These are phyloP conservation scores for Scytalidium lignicola DNA, from an alignment of 2,329 filamentous ascomycete species.

Conservation along the genomic window DNA sequence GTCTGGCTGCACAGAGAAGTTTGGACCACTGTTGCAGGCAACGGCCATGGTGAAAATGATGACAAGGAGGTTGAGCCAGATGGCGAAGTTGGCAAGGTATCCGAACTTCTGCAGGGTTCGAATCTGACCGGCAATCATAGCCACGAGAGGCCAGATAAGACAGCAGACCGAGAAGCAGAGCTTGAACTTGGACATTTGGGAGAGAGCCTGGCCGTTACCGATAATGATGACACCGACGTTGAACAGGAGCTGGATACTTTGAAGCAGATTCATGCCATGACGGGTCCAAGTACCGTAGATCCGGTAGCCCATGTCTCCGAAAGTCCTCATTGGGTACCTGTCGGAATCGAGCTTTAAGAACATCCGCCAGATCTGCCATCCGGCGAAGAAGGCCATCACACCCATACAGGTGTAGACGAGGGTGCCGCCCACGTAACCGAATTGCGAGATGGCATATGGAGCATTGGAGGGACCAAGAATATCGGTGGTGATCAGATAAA, in stretches of 20 bases:
- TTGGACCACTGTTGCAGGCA: constrained; percentile 42
- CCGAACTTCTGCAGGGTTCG: constrained; percentile 49
- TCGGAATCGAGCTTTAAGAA: constrained; percentile 17
- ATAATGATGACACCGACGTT: constrained; percentile 48
- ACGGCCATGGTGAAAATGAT: constrained; percentile 51
- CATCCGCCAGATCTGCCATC: constrained; percentile 16
- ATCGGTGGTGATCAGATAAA: constrained; percentile 24
- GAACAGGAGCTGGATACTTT: constrained; percentile 42
- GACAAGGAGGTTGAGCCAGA: constrained; percentile 52
- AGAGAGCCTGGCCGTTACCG: constrained; percentile 46
- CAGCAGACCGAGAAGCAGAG: constrained; percentile 51
- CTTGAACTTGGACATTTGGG: constrained; percentile 40
- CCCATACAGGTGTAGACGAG: constrained; percentile 12
- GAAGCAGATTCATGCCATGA: constrained; percentile 41
- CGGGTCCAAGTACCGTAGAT: constrained; percentile 39
- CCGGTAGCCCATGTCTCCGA: constrained; percentile 36
- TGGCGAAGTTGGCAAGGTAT: constrained; percentile 49
- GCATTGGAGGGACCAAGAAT: constrained; percentile 13
- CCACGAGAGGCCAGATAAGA: constrained; percentile 42
- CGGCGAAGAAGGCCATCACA: constrained; percentile 11
- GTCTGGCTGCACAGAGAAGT: constrained; percentile 33
- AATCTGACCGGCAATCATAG: constrained; percentile 50
- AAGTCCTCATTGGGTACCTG: constrained; percentile 12
- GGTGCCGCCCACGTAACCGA: constrained; percentile 29
- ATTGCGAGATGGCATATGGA: constrained; percentile 22